Conservation (phyloP, 1,284 basidiomycete species). For the Fomitopsis pinicola region DNA sequence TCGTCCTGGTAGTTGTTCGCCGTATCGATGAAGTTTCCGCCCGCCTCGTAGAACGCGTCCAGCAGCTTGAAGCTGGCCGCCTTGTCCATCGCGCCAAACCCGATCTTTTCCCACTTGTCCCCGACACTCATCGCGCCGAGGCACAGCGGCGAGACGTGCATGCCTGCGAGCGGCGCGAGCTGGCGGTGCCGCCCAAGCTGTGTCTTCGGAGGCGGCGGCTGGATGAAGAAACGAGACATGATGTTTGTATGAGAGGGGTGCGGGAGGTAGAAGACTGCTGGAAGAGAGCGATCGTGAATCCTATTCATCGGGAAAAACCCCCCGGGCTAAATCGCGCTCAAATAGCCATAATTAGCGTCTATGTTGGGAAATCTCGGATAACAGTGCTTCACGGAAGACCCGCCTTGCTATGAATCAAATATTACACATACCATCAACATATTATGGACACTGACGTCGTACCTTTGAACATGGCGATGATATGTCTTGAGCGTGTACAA, state of each 20-base stretch:
- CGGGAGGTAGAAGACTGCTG: neutral
- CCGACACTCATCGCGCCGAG: slow-evolving; percentile 53
- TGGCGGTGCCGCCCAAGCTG: slow-evolving; percentile 18
- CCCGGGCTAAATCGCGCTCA: no score
- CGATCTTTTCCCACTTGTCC: slow-evolving; percentile 37
- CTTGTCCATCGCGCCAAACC: slow-evolving; percentile 37
- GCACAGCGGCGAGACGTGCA: slow-evolving; percentile 41
- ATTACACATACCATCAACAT: no score
- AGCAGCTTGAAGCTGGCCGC: slow-evolving; percentile 22
- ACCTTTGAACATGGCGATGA: no score
- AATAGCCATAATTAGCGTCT: no score
- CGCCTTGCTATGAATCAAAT: no score
- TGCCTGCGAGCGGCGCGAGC: slow-evolving; percentile 13
- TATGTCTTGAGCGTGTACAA: no score
- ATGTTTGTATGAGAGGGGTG: neutral
- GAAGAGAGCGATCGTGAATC: neutral
- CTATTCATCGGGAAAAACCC: neutral
- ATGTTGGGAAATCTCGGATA: no score
- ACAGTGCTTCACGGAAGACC: no score
- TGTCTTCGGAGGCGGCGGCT: slow-evolving; percentile 8
- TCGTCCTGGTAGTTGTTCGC: slow-evolving; percentile 1
- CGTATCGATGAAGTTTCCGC: neutral
- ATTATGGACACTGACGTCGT: no score
- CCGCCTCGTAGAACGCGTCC: slow-evolving; percentile 1
- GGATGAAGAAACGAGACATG: neutral